Evolutionary conservation across 1,284 basidiomycete genomes (phyloP).

Genomic region (Fomitopsis schrenkii): DNA sequence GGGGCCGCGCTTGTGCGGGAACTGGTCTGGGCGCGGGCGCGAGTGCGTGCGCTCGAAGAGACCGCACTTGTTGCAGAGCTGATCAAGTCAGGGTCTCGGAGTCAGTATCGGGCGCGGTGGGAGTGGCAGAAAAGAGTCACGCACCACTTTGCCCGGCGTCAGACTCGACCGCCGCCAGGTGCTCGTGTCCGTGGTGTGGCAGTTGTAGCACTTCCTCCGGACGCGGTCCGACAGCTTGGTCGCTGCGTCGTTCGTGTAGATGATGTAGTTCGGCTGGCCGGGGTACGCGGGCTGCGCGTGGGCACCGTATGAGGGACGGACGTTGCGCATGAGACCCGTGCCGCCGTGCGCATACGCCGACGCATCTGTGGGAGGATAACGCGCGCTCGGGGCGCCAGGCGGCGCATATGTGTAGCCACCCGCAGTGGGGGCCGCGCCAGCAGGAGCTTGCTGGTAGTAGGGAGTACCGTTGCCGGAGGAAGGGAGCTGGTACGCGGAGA

Average conservation of each 20-base stretch:
- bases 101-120: background rate
- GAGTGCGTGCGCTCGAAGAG: conserved; percentile 81
- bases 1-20: conserved; percentile 74
- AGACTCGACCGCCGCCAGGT: conserved; percentile 77
- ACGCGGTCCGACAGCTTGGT: conserved; percentile 75
- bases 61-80: conserved; percentile 87
- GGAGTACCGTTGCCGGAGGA: conserved; percentile 24
- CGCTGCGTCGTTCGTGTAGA: conserved; percentile 71
- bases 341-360: conserved; percentile 20
- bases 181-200: conserved; percentile 76
- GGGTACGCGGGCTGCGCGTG: conserved; percentile 30
- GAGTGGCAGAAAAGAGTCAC: conserved; percentile 24
- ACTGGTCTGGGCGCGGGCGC: conserved; percentile 73
- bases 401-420: conserved; percentile 26
- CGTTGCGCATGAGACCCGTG: conserved; percentile 22
- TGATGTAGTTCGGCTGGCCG: conserved; percentile 31
- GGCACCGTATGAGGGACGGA: conserved; percentile 25
- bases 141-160: conserved; percentile 75
- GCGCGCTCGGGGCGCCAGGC: conserved; percentile 28
- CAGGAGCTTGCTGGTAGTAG: conserved; percentile 31
- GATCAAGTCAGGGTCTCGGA: background rate
- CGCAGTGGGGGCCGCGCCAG: conserved; percentile 15
- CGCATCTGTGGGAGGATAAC: conserved; percentile 21
- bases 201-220: conserved; percentile 74
- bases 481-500: conserved; percentile 14